phyloP scores from a whole-genome alignment of 2,329 filamentous ascomycete species.

The Colletotrichum paranaense region DNA sequence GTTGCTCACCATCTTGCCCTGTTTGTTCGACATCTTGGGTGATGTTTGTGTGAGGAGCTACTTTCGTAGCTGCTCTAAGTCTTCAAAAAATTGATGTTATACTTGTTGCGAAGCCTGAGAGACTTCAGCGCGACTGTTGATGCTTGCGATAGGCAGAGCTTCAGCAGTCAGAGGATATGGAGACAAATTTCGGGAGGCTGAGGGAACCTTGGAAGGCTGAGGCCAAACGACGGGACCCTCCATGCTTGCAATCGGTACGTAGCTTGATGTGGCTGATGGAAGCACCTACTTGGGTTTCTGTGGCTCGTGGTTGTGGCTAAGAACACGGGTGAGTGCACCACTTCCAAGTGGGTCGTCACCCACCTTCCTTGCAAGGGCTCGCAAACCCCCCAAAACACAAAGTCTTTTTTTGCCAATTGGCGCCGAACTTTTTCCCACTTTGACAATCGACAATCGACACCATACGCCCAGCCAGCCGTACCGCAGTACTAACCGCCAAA shows the following conservation, averaged over 20 bases:
- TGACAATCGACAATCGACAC: constrained; percentile 36
- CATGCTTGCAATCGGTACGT: neutral
- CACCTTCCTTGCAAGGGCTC: constrained; percentile 48
- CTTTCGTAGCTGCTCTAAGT: constrained; percentile 45
- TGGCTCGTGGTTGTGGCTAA: neutral
- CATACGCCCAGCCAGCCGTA: constrained; percentile 40
- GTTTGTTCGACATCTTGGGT: constrained; percentile 84
- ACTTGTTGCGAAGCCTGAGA: constrained; percentile 47
- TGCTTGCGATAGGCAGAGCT: constrained; percentile 50
- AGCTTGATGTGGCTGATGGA: neutral
- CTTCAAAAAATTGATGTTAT: constrained; percentile 57
- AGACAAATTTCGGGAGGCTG: constrained; percentile 59
- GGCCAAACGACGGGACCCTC: neutral
- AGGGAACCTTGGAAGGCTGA: constrained; percentile 48
- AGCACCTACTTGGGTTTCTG: neutral
- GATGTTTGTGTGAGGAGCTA: constrained; percentile 44
- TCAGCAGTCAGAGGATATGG: constrained; percentile 48
- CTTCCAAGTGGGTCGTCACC: constrained; percentile 36
- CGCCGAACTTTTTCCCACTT: neutral
- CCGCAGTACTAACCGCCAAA: constrained; percentile 47
- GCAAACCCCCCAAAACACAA: constrained; percentile 51
- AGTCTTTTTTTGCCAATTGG: neutral
- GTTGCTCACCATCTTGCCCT: constrained; percentile 97
- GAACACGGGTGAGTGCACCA: neutral
- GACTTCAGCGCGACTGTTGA: constrained; percentile 54